Conservation (phyloP, 768 basidiomycete species). For the Saitozyma sp. region DNA sequence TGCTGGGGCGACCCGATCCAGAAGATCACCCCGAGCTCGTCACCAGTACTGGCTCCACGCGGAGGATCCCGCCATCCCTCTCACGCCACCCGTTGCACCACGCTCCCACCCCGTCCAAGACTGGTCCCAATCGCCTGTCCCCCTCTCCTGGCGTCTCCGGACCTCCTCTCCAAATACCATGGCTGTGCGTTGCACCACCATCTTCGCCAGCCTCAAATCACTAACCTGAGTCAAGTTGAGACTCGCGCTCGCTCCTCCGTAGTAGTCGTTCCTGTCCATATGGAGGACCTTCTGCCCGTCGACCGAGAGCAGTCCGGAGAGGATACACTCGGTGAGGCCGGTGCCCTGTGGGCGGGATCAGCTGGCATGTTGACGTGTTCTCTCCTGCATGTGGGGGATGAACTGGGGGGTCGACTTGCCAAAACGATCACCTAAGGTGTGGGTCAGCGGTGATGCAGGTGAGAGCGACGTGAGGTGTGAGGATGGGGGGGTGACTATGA, state of each 20-base stretch:
- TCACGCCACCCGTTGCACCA: neutral
- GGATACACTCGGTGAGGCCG: slow-evolving; percentile 96
- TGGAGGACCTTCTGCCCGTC: slow-evolving; percentile 99
- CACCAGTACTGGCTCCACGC: too few species aligned
- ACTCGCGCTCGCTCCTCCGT: slow-evolving; percentile 95
- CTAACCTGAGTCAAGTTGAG: slow-evolving; percentile 93
- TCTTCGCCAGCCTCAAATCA: neutral
- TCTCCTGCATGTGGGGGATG: neutral
- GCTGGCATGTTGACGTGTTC: slow-evolving; percentile 52
- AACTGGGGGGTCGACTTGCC: slow-evolving; percentile 20
- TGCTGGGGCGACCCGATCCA: too few species aligned
- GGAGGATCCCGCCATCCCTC: neutral
- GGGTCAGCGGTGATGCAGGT: slow-evolving; percentile 1
- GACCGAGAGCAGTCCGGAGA: slow-evolving; percentile 96
- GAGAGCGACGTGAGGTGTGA: neutral
- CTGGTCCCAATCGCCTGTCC: neutral
- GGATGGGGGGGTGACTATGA: neutral
- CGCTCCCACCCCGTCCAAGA: neutral
- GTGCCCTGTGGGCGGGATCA: slow-evolving; percentile 66
- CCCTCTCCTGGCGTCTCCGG: too few species aligned
- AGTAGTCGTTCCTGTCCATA: slow-evolving; percentile 84
- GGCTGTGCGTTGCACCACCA: neutral
- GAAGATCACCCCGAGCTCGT: neutral
- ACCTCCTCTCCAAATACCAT: neutral
- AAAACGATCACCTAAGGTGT: slow-evolving; percentile 46